Evolutionary conservation across 192 early-diverging fungal species (phyloP), one percentile per base, ranked within the genome.

Genomic region (Gigaspora rosea): DNA sequence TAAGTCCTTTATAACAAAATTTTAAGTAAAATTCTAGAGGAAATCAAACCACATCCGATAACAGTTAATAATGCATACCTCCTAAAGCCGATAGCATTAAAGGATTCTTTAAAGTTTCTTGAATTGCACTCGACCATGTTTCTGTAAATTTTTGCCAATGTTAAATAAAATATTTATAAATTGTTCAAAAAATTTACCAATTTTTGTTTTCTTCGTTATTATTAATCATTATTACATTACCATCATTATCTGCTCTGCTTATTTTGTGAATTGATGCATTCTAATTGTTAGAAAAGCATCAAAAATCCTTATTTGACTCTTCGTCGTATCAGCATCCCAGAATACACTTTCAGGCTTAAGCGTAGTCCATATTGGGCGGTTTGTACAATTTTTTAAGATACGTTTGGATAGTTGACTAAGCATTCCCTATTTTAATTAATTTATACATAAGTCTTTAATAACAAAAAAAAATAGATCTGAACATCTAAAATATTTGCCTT

Each of bases 301-400:
- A 76, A 9, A 76, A 76, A 84, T 73, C 32, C 84, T 81, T n/a
- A 95, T 61, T 78, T 94, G 92, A 56, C 91, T 87, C 13, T 65
- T 59, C 0, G 93, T 89, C 10, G 68, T 80, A 32, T 85, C 72
- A 6, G 79, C 79, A 62, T 81, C 80, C 91, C 90, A 95, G 71
- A 94, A 95, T 81, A 95, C 91, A 2, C 64, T 80, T n/a, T 88
- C 92, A 8, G 91, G 89, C 5, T 86, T 84, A 33, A 95, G 63
- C 33, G 82, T 76, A 76, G 92, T 95, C 87, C 85, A 87, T 20
- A 90, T 86, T 58, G 71, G 52, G 5, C 20, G 27, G 22, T 81
- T 54, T 12, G 81, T 75, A 47, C 74, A 64, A 66, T 80, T 78
- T 76, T 88, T 89, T 36, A 89, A 75, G 18, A 82, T 54, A 49